Percentiles rank a stretch among this genome's conserved stretches.
Evolutionary conservation across 2,329 filamentous ascomycete species (phyloP).

Genomic region (Cadophora sp.): DNA sequence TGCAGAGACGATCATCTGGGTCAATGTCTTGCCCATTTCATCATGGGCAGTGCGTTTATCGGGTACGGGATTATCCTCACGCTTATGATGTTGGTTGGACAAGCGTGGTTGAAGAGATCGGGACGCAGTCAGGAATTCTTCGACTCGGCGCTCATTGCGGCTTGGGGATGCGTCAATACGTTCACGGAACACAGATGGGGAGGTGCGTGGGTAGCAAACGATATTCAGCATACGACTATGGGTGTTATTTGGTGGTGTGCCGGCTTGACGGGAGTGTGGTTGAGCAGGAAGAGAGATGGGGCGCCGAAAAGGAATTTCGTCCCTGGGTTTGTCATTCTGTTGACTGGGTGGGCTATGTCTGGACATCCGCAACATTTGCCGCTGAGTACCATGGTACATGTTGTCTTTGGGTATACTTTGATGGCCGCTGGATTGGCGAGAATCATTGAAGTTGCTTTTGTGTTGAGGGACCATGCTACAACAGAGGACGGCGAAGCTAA

Average conservation of each 20-base stretch:
- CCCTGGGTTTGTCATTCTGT: conserved; percentile 85
- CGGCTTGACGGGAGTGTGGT: conserved; percentile 89
- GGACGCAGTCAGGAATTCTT: conserved; percentile 97
- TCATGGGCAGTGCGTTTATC: conserved; percentile 97
- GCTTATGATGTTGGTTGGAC: conserved; percentile 85
- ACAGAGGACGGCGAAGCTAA: conserved; percentile 73
- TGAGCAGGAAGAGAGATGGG: conserved; percentile 83
- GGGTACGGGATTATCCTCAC: conserved; percentile 89
- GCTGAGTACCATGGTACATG: conserved; percentile 87
- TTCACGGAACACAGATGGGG: conserved; percentile 99
- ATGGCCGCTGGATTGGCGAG: conserved; percentile 87
- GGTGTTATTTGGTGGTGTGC: conserved; percentile 99
- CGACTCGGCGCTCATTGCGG: conserved; percentile 87
- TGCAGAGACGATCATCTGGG: conserved; percentile 90
- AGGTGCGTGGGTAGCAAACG: conserved; percentile 84
- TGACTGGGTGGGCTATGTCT: conserved; percentile 97
- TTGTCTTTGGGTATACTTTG: conserved; percentile 90
- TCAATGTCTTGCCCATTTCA: conserved; percentile 95
- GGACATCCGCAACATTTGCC: conserved; percentile 84
- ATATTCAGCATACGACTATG: conserved; percentile 99
- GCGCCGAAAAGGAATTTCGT: conserved; percentile 91
- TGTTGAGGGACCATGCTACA: conserved; percentile 75
- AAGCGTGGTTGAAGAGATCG: conserved; percentile 81
- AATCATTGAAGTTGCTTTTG: conserved; percentile 90
- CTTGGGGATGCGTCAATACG: conserved; percentile 97